Conservation (phyloP, 2,329 filamentous ascomycete species). For the Colletotrichum musae region DNA sequence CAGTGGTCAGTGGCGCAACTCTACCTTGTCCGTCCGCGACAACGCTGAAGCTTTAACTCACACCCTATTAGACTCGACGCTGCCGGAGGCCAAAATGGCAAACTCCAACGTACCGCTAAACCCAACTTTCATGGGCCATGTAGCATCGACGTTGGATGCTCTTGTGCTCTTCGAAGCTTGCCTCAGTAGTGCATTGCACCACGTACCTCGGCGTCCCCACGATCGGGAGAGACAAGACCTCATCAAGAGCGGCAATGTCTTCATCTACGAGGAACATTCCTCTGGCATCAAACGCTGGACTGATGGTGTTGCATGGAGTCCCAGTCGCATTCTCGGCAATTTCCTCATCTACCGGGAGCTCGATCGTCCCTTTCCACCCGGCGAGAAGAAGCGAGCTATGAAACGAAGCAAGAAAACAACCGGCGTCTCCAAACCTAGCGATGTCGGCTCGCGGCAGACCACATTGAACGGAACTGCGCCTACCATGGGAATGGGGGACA, state of each 20-base stretch:
- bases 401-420: slow-evolving; percentile 71
- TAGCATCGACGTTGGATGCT: slow-evolving; percentile 81
- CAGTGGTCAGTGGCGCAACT: slow-evolving; percentile 36
- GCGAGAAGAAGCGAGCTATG: slow-evolving; percentile 87
- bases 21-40: not conserved
- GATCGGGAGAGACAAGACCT: slow-evolving; percentile 84
- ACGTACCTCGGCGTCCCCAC: slow-evolving; percentile 87
- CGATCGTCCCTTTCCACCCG: slow-evolving; percentile 81
- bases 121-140: slow-evolving; percentile 78
- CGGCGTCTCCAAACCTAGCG: slow-evolving; percentile 52
- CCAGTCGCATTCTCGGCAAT: slow-evolving; percentile 87
- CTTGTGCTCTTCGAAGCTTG: slow-evolving; percentile 86
- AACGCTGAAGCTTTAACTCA: slow-evolving; percentile 35
- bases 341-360: slow-evolving; percentile 90
- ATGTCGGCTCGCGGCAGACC: slow-evolving; percentile 45
- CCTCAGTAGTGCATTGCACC: slow-evolving; percentile 77
- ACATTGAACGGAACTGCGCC: slow-evolving; percentile 21
- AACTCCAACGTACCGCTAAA: slow-evolving; percentile 62
- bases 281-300: slow-evolving; percentile 97
- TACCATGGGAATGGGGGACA: slow-evolving; percentile 30
- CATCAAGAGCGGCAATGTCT: slow-evolving; percentile 87
- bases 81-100: slow-evolving; percentile 37
- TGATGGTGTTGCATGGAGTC: slow-evolving; percentile 92
- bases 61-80: slow-evolving; percentile 35
- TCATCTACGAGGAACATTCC: slow-evolving; percentile 92